Evolutionary conservation across 106 monocot species (phyloP), one percentile per base, ranked within the genome.

Genomic region (Platanthera guangdongensis): DNA sequence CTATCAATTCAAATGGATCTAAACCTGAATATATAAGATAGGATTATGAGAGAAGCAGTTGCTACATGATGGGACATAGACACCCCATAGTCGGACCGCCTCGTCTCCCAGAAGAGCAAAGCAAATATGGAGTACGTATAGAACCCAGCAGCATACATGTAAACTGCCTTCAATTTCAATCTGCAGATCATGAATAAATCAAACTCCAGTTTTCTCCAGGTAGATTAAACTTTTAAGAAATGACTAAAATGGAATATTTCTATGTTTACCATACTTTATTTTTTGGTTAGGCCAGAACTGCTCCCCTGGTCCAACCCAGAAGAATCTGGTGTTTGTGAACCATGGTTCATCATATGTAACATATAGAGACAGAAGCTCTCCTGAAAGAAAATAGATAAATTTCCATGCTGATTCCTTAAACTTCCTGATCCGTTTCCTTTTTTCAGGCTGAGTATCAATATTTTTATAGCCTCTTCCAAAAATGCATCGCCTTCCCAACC

Each of bases 331-430:
- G 83, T 81, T 91, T 75, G 73, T 90, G 77, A 96, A 89, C 96
- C 96, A 96, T 74, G 93, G 86, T 47, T 96, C 96, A 47, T 86
- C 77, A 75, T 96, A 87, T 71, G 96, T 96, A 72, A 93, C 93
- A 76, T 74, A 85, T 3, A 93, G 49, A 78, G 87, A 75, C 5
- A 96, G 77, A 79, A 87, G 18, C 75, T 93, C 96, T n/a, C 57
- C 87, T 12, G 95, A 90, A 39, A 89, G 82, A 89, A 83, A 95
- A 84, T 93, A 95, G 50, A 90, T 46, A 77, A 76, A 93, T 64
- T 95, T 95, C 95, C 95, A 95, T 22, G 92, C 92, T 30, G 95
- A 92, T 79, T 95, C 95, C 83, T 95, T 95, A 70, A 95, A 95
- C 69, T 92, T 95, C 3, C 82, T 92, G 64, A 92, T 77, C 63